Evolutionary conservation across 352 stramenopile genomes (phyloP).

Genomic region (Globisporangium okanoganense): DNA sequence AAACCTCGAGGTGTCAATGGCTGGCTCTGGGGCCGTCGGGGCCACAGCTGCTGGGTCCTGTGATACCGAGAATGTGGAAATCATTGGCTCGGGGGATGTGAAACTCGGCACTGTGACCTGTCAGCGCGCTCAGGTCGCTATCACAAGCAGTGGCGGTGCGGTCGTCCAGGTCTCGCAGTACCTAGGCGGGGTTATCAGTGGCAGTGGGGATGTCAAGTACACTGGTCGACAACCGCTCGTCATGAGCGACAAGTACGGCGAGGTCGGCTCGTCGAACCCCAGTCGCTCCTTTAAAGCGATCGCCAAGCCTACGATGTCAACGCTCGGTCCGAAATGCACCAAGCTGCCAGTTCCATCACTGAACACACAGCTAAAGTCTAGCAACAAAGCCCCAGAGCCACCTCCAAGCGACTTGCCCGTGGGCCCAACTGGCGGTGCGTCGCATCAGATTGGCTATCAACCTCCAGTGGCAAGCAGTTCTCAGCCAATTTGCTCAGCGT

Average conservation of each 20-base stretch:
- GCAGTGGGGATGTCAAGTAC: constrained; percentile 16
- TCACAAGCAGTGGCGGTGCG: constrained; percentile 20
- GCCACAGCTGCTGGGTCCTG: not conserved
- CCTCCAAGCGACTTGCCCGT: not conserved
- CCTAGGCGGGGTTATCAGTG: constrained; percentile 14
- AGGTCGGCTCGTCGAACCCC: not conserved
- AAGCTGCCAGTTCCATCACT: not conserved
- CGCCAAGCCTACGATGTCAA: not conserved
- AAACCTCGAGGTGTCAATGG: not conserved
- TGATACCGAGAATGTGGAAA: not conserved
- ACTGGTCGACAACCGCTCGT: not conserved
- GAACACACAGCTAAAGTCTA: no score
- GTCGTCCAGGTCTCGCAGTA: constrained; percentile 23
- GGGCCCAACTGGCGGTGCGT: not conserved
- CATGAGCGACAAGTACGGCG: constrained; percentile 8
- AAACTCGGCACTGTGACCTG: constrained; percentile 18
- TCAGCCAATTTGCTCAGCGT: no score
- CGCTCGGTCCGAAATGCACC: not conserved
- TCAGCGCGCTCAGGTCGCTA: constrained; percentile 13
- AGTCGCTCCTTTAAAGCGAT: not conserved
- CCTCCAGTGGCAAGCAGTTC: not conserved
- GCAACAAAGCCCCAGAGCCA: not conserved
- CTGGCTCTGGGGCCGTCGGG: not conserved
- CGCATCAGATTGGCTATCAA: not conserved
- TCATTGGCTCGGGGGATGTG: not conserved